These are phyloP conservation scores for Psilocybe cyanescens DNA, from an alignment of 768 basidiomycete genomes.

Conservation along the genomic window DNA sequence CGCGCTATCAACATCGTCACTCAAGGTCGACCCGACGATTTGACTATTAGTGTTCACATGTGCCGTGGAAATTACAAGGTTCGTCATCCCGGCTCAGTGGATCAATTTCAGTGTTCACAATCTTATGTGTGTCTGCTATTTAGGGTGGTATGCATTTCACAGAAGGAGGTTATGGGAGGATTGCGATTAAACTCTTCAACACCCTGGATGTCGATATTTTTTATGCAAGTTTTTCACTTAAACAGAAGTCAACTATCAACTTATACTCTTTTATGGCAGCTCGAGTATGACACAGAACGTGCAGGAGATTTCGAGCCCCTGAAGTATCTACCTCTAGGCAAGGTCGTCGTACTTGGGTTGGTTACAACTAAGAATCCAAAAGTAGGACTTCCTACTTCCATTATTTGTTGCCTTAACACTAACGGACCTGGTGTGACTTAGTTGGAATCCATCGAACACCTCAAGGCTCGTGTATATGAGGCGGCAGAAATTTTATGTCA, in stretches of 20 bases:
- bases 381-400: conserved; percentile 25
- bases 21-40: conserved; percentile 53
- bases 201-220: conserved; percentile 60
- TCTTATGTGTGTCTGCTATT: conserved; percentile 31
- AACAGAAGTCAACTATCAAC: neutral
- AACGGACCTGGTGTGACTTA: conserved; percentile 17
- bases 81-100: conserved; percentile 13
- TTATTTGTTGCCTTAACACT: neutral
- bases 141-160: conserved; percentile 55
- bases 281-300: conserved; percentile 70
- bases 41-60: conserved; percentile 61
- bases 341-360: conserved; percentile 50
- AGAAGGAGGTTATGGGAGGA: conserved; percentile 62
- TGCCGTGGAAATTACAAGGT: conserved; percentile 61
- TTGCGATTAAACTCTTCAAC: conserved; percentile 59
- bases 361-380: conserved; percentile 52
- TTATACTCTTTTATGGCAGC: conserved; percentile 32
- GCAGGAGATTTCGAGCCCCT: conserved; percentile 65
- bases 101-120: conserved; percentile 14
- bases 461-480: conserved; percentile 54
- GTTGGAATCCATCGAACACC: conserved; percentile 53
- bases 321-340: conserved; percentile 50
- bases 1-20: conserved; percentile 63
- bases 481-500: conserved; percentile 53
- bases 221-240: conserved; percentile 38